Conservation (phyloP, 495 filamentous ascomycete genomes). For the Podospora bellae-mahoneyi region DNA sequence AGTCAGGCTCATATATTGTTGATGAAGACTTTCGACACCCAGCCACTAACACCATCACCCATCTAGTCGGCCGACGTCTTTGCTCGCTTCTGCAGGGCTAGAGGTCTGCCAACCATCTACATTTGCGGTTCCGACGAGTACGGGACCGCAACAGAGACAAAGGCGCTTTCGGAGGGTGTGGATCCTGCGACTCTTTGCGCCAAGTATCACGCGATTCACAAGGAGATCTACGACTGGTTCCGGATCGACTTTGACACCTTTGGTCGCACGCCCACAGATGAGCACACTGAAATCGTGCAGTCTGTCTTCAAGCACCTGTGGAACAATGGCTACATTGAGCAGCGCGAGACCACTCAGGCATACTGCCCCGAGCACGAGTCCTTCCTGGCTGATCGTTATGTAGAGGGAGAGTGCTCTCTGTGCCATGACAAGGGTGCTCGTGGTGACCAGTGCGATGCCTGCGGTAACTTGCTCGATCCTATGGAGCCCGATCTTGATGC, state of each 20-base stretch:
- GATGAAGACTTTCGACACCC: neutral
- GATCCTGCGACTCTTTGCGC: conserved; percentile 70
- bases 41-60: conserved; percentile 14
- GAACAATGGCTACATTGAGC: conserved; percentile 74
- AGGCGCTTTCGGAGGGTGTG: conserved; percentile 69
- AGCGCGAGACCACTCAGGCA: conserved; percentile 71
- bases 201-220: conserved; percentile 81
- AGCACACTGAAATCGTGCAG: conserved; percentile 84
- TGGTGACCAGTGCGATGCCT: conserved; percentile 76
- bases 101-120: conserved; percentile 61
- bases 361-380: conserved; percentile 81
- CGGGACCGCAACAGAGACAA: conserved; percentile 77
- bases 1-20: neutral
- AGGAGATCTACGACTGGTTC: conserved; percentile 80
- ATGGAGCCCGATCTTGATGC: conserved; percentile 44
- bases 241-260: conserved; percentile 81
- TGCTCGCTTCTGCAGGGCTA: conserved; percentile 67
- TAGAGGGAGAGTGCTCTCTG: conserved; percentile 75
- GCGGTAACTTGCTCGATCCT: conserved; percentile 73
- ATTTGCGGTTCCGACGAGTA: conserved; percentile 69
- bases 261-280: conserved; percentile 72
- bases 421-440: conserved; percentile 79
- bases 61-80: conserved; percentile 44
- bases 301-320: conserved; percentile 76
- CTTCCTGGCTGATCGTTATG: conserved; percentile 90